Base-by-base conservation (phyloP, 495 filamentous ascomycete genomes). In the Penicillium psychrofluorescens region DNA sequence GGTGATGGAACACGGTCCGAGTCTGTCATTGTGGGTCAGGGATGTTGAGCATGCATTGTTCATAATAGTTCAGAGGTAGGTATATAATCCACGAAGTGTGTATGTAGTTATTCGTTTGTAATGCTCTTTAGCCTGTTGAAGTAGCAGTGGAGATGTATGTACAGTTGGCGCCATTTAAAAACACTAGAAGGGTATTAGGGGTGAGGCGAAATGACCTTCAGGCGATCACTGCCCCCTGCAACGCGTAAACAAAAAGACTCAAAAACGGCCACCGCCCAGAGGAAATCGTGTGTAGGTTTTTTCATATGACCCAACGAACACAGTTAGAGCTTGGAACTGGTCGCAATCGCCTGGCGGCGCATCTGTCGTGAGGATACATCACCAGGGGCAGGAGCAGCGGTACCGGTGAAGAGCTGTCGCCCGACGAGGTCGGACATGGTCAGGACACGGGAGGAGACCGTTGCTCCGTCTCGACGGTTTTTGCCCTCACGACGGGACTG, bases 381-480 rank as follows among this genome's bases (percentile, higher is more conserved):
- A 0, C 53, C 55, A 0, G 61, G 56, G 14, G 47, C 53, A 14
- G 60, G 55, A 22, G 55, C 57, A 7, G 63, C 53, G 1, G 67
- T 63, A 28, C 48, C 62, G 27, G 58, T 51, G 36, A 74, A 81
- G 6, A 85, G 57, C 29, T 67, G 57, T 22, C 57, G 62, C 0
- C 79, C 79, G 29, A 83, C 71, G 7, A 54, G 37, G 43, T 90
- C 86, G n/a, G 83, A 81, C 51, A 95, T 74, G 38, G 61, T 61
- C 27, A 98, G 55, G 1, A 98, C 90, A n/a, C 92, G 71, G 0
- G 78, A 87, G 39, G 80, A 83, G 13, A 98, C 90, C 1, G 90
- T 95, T 1, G 85, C 85, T 11, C 90, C 90, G 62, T 98, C 92
- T 22, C 92, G 75, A 11, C 92, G 66, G 64, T 96, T 95, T 78